Evolutionary conservation across 2,329 filamentous ascomycete species (phyloP).

Genomic region (Sclerotinia spermophila): DNA sequence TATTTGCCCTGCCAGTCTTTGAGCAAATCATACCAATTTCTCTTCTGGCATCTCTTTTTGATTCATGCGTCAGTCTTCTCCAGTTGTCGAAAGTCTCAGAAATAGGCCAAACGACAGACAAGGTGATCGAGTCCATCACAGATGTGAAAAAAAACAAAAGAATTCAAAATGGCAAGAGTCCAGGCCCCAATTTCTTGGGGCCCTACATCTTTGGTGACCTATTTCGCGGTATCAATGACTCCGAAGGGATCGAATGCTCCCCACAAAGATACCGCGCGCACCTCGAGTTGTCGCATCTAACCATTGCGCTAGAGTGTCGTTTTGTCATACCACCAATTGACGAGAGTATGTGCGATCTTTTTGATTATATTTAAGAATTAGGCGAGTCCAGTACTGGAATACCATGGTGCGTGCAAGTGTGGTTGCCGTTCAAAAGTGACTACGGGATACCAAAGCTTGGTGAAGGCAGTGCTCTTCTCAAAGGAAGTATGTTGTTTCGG

Average conservation of each 20-base stretch:
- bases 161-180: neutral
- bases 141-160: neutral
- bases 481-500: neutral
- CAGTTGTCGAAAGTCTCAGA: neutral
- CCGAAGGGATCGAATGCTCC: slow-evolving; percentile 1
- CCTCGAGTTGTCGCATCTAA: neutral
- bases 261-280: neutral
- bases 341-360: neutral
- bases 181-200: neutral
- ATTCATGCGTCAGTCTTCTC: neutral
- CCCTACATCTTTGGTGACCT: neutral
- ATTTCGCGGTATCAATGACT: neutral
- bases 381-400: neutral
- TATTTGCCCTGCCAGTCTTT: neutral
- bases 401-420: neutral
- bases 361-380: neutral
- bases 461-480: neutral
- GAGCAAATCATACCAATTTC: neutral
- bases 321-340: slow-evolving; percentile 5
- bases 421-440: neutral
- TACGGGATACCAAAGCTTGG: neutral
- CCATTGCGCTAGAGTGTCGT: neutral
- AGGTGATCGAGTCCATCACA: too few relatives aligned
- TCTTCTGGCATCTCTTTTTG: neutral
- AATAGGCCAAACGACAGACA: neutral